phyloP scores from a whole-genome alignment of 768 basidiomycete species.

The Cubamyces lactineus region DNA sequence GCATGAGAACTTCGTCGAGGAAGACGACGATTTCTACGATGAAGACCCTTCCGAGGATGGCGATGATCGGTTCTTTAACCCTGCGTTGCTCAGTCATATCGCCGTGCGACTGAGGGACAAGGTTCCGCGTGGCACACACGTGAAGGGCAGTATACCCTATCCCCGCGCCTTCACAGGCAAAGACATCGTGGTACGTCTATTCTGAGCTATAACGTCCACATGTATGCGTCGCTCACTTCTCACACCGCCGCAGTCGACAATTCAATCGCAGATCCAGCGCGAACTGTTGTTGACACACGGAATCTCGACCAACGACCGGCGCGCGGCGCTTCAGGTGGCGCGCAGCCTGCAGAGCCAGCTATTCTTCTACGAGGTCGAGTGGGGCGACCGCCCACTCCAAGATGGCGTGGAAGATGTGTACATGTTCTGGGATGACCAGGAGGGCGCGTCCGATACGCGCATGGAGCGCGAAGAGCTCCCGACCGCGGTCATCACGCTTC shows the following conservation, averaged over 20 bases:
- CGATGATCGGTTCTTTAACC: constrained; percentile 84
- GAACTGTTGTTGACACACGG: constrained; percentile 79
- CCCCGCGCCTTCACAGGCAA: constrained; percentile 91
- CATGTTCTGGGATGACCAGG: constrained; percentile 86
- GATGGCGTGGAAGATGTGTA: constrained; percentile 94
- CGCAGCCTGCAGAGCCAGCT: constrained; percentile 89
- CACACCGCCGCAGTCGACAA: constrained; percentile 63
- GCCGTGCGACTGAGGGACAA: constrained; percentile 90
- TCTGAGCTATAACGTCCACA: neutral
- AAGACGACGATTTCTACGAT: constrained; percentile 54
- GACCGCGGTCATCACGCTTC: constrained; percentile 86
- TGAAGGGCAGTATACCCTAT: constrained; percentile 93
- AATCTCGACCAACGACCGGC: constrained; percentile 74
- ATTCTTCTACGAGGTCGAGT: constrained; percentile 97
- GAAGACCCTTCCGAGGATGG: constrained; percentile 53
- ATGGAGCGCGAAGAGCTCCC: constrained; percentile 75
- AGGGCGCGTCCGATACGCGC: constrained; percentile 60
- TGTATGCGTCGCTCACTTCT: constrained; percentile 12
- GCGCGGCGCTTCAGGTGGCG: constrained; percentile 85
- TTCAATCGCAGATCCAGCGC: constrained; percentile 84
- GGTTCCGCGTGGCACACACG: constrained; percentile 83
- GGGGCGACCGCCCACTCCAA: constrained; percentile 80
- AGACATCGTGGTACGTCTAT: constrained; percentile 82
- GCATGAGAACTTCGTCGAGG: constrained; percentile 52
- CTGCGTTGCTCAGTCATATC: constrained; percentile 83